Evolutionary conservation across 192 early-diverging fungal species (phyloP).

Genomic region (Gonapodya prolifera): DNA sequence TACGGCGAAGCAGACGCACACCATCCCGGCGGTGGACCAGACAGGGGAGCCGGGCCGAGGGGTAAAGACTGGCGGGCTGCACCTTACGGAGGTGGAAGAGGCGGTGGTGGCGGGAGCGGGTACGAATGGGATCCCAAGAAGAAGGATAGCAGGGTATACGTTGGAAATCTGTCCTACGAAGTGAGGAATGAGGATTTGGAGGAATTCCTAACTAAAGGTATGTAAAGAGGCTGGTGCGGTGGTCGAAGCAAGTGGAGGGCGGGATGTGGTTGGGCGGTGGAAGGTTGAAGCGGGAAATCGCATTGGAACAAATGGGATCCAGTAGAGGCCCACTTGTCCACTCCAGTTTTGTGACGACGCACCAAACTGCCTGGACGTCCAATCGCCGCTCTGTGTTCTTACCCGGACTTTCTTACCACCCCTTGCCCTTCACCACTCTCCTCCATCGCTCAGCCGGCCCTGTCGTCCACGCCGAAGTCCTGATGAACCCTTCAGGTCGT

Average conservation of each 20-base stretch:
- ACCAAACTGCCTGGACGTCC: too few species aligned
- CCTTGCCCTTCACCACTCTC: not conserved
- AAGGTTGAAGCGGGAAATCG: too few species aligned
- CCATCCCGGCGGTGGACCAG: not conserved
- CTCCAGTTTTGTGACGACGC: not conserved
- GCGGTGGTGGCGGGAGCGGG: not conserved
- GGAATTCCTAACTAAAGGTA: slow-evolving; percentile 71
- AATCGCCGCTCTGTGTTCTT: not conserved
- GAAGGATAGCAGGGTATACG: slow-evolving; percentile 60
- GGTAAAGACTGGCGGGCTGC: not conserved
- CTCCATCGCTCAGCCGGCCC: slow-evolving; percentile 42
- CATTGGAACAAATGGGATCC: not conserved
- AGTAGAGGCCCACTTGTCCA: not conserved
- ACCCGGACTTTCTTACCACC: not conserved
- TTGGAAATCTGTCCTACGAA: slow-evolving; percentile 70
- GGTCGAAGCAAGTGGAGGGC: not conserved
- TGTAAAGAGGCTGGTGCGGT: too few species aligned
- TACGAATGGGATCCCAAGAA: slow-evolving; percentile 1
- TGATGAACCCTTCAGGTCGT: slow-evolving; percentile 38
- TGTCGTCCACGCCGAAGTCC: slow-evolving; percentile 64
- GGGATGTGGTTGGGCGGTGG: not conserved
- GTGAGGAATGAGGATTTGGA: slow-evolving; percentile 61
- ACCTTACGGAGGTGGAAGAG: not conserved
- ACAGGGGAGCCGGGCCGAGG: not conserved
- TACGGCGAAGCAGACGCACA: not conserved